A percentile compares a stretch with the other conserved stretches of the same genome.
Conservation (phyloP, 2,329 filamentous ascomycete genomes). For the Tetracladium maxilliforme region DNA sequence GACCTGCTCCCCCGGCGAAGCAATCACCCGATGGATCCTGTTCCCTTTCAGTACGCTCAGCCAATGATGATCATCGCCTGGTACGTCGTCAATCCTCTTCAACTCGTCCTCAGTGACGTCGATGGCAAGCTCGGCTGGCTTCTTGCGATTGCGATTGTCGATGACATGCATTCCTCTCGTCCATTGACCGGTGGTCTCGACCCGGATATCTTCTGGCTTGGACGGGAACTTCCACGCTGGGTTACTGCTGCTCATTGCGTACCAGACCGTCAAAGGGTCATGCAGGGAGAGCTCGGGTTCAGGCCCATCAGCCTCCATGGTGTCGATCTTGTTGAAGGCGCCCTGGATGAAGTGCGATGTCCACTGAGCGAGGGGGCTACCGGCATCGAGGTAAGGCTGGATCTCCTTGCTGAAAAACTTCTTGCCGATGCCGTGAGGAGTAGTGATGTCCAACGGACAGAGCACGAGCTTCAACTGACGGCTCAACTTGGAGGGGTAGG, state of each 20-base stretch:
- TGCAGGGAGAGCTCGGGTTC: slow-evolving; percentile 54
- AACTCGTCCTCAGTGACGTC: slow-evolving; percentile 23
- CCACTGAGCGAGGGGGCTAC: slow-evolving; percentile 64
- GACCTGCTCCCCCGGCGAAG: slow-evolving; percentile 48
- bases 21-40: slow-evolving; percentile 59
- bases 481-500: slow-evolving; percentile 51
- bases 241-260: slow-evolving; percentile 48
- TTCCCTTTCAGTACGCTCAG: slow-evolving; percentile 62
- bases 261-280: slow-evolving; percentile 70
- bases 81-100: slow-evolving; percentile 37
- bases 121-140: slow-evolving; percentile 26
- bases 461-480: slow-evolving; percentile 51
- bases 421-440: slow-evolving; percentile 48
- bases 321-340: slow-evolving; percentile 53
- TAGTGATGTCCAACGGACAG: slow-evolving; percentile 68
- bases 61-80: slow-evolving; percentile 67
- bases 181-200: slow-evolving; percentile 91
- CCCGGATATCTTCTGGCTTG: slow-evolving; percentile 63
- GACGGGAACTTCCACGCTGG: slow-evolving; percentile 41
- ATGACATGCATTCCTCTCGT: slow-evolving; percentile 81
- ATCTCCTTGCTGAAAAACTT: slow-evolving; percentile 43
- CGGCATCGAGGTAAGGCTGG: slow-evolving; percentile 36
- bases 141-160: slow-evolving; percentile 51
- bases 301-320: slow-evolving; percentile 40
- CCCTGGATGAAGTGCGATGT: slow-evolving; percentile 56